Conservation (phyloP, 306 rosid species). For the Neltuma alba region DNA sequence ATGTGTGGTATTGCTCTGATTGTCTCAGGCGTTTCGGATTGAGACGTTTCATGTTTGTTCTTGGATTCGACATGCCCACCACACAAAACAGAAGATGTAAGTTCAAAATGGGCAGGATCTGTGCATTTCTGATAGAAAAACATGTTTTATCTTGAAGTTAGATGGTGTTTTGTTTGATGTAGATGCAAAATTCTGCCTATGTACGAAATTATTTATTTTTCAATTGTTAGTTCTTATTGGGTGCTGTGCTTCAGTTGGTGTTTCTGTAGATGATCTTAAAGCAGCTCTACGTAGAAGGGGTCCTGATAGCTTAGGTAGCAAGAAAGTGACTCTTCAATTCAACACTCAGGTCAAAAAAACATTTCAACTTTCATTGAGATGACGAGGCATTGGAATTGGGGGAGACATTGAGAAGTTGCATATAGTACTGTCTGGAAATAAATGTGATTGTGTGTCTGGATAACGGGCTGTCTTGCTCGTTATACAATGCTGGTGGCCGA, state of each 20-base stretch:
- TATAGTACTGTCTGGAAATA: constrained; percentile 11
- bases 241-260: constrained; percentile 36
- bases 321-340: constrained; percentile 53
- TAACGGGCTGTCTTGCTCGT: constrained; percentile 9
- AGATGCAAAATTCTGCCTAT: background rate
- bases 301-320: constrained; percentile 75
- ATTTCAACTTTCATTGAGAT: constrained; percentile 46
- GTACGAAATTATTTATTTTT: background rate
- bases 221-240: background rate
- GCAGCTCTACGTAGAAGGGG: constrained; percentile 80
- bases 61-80: constrained; percentile 37
- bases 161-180: background rate
- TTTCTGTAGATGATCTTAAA: constrained; percentile 60
- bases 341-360: constrained; percentile 22
- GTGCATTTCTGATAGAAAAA: background rate
- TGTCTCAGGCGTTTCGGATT: constrained; percentile 65
- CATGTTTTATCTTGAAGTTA: background rate
- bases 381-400: constrained; percentile 30
- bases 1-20: constrained; percentile 95
- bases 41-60: constrained; percentile 43
- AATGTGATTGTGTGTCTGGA: constrained; percentile 9
- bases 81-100: constrained; percentile 54
- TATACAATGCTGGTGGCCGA: background rate
- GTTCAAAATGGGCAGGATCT: background rate
- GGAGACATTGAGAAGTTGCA: background rate